Evolutionary conservation across 257 asterid genomes (phyloP).

Genomic region (Capsicum baccatum): DNA sequence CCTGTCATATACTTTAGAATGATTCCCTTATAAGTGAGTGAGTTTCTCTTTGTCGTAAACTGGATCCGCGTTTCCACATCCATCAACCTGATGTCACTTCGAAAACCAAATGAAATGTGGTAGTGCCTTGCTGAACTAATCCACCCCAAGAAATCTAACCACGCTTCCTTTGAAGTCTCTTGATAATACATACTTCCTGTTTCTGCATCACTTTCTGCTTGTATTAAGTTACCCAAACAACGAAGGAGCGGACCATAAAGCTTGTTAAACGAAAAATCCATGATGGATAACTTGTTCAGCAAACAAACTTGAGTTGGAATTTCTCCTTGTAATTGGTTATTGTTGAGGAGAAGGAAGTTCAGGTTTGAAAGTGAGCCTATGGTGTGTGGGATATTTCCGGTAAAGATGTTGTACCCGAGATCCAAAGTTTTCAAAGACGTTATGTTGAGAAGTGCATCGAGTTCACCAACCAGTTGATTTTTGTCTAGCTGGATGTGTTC

Average conservation of each 20-base stretch:
- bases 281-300: background rate
- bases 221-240: background rate
- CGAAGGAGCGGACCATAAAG: background rate
- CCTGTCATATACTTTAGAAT: background rate
- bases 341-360: background rate
- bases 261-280: background rate
- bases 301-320: conserved; percentile 10
- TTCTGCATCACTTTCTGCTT: background rate
- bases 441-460: background rate
- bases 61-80: background rate
- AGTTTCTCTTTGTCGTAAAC: conserved; percentile 16
- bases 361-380: background rate
- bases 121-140: background rate
- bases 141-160: background rate
- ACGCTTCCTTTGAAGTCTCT: accelerated
- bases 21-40: background rate
- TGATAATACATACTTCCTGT: background rate
- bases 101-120: background rate
- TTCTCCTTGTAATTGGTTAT: background rate
- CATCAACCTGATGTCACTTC: accelerated
- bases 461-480: background rate
- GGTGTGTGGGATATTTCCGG: conserved; percentile 3
- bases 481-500: background rate
- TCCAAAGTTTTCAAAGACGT: conserved; percentile 22
- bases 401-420: background rate